These are phyloP conservation scores for Cydonia oblonga DNA, from an alignment of 331 rosid species.

Conservation along the genomic window DNA sequence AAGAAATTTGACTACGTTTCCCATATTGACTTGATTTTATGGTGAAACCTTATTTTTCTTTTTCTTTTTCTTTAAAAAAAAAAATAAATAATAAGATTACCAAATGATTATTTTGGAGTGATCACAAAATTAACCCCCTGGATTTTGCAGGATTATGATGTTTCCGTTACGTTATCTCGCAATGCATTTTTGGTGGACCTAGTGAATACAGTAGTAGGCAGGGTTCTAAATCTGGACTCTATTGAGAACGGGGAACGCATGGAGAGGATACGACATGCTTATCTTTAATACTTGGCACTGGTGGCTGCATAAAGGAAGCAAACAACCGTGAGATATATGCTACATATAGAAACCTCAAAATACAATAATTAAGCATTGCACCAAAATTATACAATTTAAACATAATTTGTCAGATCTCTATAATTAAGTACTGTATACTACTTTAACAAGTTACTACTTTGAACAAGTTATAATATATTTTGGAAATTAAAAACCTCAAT, in stretches of 20 bases:
- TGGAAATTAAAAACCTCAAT: background rate
- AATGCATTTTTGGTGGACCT: conserved; percentile 33
- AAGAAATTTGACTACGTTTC: no score
- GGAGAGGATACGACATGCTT: conserved; percentile 32
- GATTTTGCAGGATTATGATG: conserved; percentile 10
- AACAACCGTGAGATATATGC: conserved; percentile 15
- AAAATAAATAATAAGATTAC: no score
- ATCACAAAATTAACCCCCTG: background rate
- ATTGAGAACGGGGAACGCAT: conserved; percentile 23
- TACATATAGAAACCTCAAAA: background rate
- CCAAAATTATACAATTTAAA: no score
- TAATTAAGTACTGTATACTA: no score
- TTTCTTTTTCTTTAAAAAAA: no score
- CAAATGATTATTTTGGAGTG: no score
- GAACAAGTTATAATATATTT: background rate
- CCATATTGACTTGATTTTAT: no score
- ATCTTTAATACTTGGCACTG: conserved; percentile 40
- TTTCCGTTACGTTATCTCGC: conserved; percentile 2
- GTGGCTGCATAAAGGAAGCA: conserved; percentile 34
- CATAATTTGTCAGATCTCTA: no score
- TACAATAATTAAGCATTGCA: background rate
- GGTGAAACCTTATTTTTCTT: no score
- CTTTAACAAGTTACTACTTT: no score
- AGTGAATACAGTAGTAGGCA: conserved; percentile 16
- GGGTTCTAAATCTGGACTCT: conserved; percentile 32